These are phyloP conservation scores for Phytophthora tentaculata DNA, from an alignment of 352 stramenopile species.

Conservation along the genomic window DNA sequence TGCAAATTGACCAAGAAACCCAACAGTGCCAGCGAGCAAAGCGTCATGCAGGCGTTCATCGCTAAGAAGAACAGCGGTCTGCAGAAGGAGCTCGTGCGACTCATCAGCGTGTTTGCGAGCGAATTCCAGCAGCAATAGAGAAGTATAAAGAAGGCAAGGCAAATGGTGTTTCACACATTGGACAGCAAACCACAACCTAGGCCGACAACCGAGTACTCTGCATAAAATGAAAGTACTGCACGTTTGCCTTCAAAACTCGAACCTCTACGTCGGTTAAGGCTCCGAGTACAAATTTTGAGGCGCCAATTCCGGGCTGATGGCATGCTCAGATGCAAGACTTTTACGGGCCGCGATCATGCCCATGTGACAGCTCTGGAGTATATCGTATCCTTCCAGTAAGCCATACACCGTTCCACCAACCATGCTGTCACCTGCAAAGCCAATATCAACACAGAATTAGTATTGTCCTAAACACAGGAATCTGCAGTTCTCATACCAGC, in stretches of 20 bases:
- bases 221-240: conserved; percentile 23
- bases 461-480: neutral
- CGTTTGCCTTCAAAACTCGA: conserved; percentile 1
- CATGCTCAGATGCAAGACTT: conserved; percentile 68
- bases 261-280: conserved; percentile 4
- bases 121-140: conserved; percentile 80
- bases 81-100: conserved; percentile 69
- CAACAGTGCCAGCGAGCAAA: conserved; percentile 43
- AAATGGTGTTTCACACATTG: conserved; percentile 17
- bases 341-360: conserved; percentile 78
- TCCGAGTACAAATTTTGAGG: conserved; percentile 43
- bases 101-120: conserved; percentile 61
- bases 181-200: conserved; percentile 12
- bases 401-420: conserved; percentile 83
- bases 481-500: conserved; percentile 46
- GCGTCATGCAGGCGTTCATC: conserved; percentile 61
- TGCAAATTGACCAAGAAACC: conserved; percentile 63
- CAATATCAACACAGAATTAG: conserved; percentile 3
- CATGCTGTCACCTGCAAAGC: conserved; percentile 74
- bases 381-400: conserved; percentile 60
- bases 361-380: conserved; percentile 74
- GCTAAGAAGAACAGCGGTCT: conserved; percentile 50
- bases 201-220: conserved; percentile 8
- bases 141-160: conserved; percentile 17
- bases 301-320: conserved; percentile 65